Evolutionary conservation across 2,329 filamentous ascomycete genomes (phyloP).

Genomic region (Trichoderma guizhouense): DNA sequence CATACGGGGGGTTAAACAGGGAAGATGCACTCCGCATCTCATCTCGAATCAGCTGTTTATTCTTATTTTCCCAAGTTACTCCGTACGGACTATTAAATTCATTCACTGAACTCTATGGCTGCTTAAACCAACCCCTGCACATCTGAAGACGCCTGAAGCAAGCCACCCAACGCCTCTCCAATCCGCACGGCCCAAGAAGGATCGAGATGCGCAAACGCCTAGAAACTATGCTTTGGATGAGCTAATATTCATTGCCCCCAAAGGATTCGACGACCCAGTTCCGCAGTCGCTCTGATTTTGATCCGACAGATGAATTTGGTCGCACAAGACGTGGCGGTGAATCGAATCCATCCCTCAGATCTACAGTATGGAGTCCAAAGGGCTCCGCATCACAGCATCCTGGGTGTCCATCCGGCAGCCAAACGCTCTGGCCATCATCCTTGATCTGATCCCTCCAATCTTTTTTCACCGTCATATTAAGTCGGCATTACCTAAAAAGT

Average conservation of each 20-base stretch:
- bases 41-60: neutral
- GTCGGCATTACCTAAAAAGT: neutral
- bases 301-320: neutral
- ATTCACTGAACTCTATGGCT: neutral
- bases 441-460: neutral
- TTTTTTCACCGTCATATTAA: neutral
- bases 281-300: neutral
- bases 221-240: neutral
- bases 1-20: neutral
- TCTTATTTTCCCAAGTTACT: neutral
- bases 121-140: neutral
- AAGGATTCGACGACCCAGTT: neutral
- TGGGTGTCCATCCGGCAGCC: neutral
- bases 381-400: slow-evolving; percentile 10
- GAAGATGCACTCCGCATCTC: neutral
- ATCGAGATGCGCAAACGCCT: neutral
- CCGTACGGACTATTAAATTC: neutral
- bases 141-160: neutral
- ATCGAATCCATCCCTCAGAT: neutral
- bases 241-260: neutral
- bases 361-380: neutral
- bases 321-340: slow-evolving; percentile 4
- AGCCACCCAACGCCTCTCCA: neutral
- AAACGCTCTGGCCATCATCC: neutral
- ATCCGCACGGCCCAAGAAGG: neutral